Conservation (phyloP, 192 early-diverging fungal genomes). For the Rhizoclosmatium sp. region DNA sequence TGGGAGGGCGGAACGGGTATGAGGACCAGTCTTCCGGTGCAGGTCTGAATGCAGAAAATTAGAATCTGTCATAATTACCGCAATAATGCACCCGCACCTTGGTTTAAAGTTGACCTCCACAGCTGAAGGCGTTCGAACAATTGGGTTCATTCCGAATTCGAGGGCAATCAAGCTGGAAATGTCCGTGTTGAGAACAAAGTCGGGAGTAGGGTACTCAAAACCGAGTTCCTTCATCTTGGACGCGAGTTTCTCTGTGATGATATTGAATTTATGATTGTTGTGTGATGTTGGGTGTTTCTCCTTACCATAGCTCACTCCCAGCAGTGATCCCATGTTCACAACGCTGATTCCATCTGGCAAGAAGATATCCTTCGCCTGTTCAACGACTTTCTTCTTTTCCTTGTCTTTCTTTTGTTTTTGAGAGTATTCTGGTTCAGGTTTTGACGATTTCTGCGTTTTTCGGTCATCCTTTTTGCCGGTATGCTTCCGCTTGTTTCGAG, state of each 20-base stretch:
- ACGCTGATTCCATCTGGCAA: constrained; percentile 86
- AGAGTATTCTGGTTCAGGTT: background rate
- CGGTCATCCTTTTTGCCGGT: background rate
- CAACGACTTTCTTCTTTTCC: constrained; percentile 43
- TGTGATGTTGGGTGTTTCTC: too few relatives aligned
- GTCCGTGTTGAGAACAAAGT: constrained; percentile 81
- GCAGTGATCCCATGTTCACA: constrained; percentile 77
- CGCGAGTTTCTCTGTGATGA: constrained; percentile 63
- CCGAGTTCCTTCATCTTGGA: constrained; percentile 78
- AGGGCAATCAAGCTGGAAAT: constrained; percentile 86
- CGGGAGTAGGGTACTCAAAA: constrained; percentile 80
- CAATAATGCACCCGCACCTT: too few relatives aligned
- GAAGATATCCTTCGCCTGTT: constrained; percentile 66
- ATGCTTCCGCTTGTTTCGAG: background rate
- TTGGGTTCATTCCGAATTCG: constrained; percentile 88
- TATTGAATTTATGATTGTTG: background rate
- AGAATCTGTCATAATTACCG: too few relatives aligned
- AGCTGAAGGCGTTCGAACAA: constrained; percentile 64
- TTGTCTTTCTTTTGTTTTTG: constrained; percentile 34
- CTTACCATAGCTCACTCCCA: constrained; percentile 75
- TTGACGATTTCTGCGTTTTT: background rate
- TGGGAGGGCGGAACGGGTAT: constrained; percentile 81
- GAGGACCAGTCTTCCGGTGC: constrained; percentile 76
- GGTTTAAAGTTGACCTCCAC: constrained; percentile 49
- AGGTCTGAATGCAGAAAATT: constrained; percentile 43